Evolutionary conservation across 2,329 filamentous ascomycete species (phyloP).

Genomic region (Teratosphaeria pseudoeucalypti): DNA sequence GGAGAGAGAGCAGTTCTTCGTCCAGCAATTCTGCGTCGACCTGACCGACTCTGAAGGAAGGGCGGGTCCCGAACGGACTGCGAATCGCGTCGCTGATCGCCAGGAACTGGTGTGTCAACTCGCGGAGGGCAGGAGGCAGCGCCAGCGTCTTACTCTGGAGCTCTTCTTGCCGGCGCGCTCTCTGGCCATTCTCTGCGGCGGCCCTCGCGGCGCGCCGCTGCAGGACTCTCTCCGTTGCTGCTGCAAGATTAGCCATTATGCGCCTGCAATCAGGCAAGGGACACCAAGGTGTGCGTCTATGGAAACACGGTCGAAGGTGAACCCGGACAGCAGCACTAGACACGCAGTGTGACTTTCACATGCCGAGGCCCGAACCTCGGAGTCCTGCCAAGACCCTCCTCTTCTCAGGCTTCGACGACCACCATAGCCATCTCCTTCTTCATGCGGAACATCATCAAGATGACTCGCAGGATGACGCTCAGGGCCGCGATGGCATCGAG

Average conservation of each 20-base stretch:
- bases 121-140: constrained; percentile 49
- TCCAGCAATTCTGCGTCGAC: constrained; percentile 93
- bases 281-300: background rate
- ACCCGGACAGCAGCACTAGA: background rate
- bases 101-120: constrained; percentile 18
- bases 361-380: background rate
- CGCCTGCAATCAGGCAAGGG: background rate
- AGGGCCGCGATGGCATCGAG: background rate
- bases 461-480: background rate
- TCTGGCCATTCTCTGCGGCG: constrained; percentile 38
- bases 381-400: background rate
- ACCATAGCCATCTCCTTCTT: background rate
- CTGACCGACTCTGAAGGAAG: constrained; percentile 87
- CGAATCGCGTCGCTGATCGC: constrained; percentile 58
- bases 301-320: background rate
- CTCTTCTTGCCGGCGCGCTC: constrained; percentile 41
- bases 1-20: constrained; percentile 76
- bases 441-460: background rate
- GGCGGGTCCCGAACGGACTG: constrained; percentile 66
- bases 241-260: constrained; percentile 58
- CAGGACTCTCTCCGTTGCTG: constrained; percentile 77
- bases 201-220: constrained; percentile 71
- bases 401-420: background rate
- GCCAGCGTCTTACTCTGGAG: constrained; percentile 30
- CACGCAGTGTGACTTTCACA: background rate